Percentiles rank a stretch among this genome's conserved stretches.
These are phyloP conservation scores for Brassica rapa DNA, from an alignment of 345 rosid genomes.

Conservation along the genomic window DNA sequence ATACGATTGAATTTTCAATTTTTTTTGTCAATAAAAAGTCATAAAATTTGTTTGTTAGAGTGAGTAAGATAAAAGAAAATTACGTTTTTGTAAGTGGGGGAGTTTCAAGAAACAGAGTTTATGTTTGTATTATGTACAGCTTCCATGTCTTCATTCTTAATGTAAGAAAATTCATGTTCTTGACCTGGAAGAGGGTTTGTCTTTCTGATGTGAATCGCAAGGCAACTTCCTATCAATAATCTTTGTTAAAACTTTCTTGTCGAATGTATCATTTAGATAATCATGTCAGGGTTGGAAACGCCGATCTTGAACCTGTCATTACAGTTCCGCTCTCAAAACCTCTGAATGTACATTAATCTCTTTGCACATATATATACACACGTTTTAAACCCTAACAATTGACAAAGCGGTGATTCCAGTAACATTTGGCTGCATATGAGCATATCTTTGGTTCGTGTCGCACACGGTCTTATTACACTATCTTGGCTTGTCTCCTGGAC, in stretches of 20 bases:
- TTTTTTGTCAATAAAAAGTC: constrained; percentile 38
- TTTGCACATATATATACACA: no score
- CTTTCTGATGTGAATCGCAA: not conserved
- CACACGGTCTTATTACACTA: no score
- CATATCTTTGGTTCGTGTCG: no score
- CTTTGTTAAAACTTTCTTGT: not conserved
- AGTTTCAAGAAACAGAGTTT: constrained; percentile 28
- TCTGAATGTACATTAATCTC: no score
- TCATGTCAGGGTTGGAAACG: not conserved
- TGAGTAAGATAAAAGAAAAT: not conserved
- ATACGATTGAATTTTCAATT: constrained; percentile 36
- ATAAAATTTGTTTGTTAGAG: constrained; percentile 30
- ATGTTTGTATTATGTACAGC: constrained; percentile 34
- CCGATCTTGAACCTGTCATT: no score
- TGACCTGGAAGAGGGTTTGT: not conserved
- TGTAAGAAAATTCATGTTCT: constrained; percentile 35
- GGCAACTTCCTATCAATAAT: not conserved
- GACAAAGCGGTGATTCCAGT: no score
- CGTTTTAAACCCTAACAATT: no score
- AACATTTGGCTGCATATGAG: no score
- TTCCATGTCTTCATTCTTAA: constrained; percentile 37
- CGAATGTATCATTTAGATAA: not conserved
- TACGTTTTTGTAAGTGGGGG: constrained; percentile 14
- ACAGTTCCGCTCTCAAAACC: no score
- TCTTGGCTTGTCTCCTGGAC: no score